Base-by-base conservation (phyloP, 768 basidiomycete species). In the button mushroom (Agaricus bisporus) region DNA sequence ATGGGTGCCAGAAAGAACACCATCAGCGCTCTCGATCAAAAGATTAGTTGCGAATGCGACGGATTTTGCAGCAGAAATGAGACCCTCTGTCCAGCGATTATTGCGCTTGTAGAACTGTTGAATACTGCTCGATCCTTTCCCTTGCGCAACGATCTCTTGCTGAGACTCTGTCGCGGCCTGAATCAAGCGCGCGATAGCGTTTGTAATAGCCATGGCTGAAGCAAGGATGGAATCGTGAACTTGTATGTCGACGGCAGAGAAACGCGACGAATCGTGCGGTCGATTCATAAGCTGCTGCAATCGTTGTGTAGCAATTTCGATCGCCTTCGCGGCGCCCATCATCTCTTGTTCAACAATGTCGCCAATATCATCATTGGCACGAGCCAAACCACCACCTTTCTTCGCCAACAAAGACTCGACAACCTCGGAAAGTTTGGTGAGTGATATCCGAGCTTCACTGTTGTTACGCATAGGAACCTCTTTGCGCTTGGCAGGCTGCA, bases 101-200 rank as follows among this genome's bases (percentile, higher is more conserved):
- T 99, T 98, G 56, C 91, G 86, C 75, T 99, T 99, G 81, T 98
- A 99, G 79, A 99, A 99, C 63, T 98, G 95, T 68, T 95, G 92
- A 17, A 77, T 83, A 20, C 94, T 81, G 68, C 85, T 93, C 17
- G 94, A 90, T 7, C 97, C 97, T 67, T 83, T 90, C 54, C 97
- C 97, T 71, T 97, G 87, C 2, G 86, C 85, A 51, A 98, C 97
- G 51, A 99, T 99, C 73, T 99, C 97, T 67, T 98, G 84, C 69
- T 99, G 97, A 48, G 95, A 98, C 36, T 95, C 95, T 1, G 97
- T 97, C 18, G 97, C 97, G 8, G 97, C 95, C 66, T 88, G 82
- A 65, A 99, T 98, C 55, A 99, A 83, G 32, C 94, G 85, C 15
- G 83, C 89, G 63, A 99, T 99, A 26, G 95, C 95, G 63, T 73